Base-by-base conservation (phyloP, 2,329 filamentous ascomycete genomes). In the Ramularia collo-cygni region DNA sequence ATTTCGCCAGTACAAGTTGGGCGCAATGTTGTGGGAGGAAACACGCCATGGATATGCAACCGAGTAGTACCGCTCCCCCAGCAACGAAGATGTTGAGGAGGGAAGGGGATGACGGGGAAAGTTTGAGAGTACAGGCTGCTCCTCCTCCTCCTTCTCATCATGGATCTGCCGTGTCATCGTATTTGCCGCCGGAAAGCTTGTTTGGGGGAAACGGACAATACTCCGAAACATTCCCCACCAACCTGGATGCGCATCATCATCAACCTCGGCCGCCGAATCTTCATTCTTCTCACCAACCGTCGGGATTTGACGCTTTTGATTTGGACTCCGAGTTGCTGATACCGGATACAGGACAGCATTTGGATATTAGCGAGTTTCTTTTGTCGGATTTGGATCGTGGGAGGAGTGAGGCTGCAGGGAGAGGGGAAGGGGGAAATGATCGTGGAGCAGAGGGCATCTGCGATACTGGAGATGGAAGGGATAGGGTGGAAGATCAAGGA, bases 1-100 rank as follows among this genome's bases (percentile, higher is more conserved):
- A 51, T 35, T 50, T 49, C 26, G 44, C 41, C 19, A 56, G 40
- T 4, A 52, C 55, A 5, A 57, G 52, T 40, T 61, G 58, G 58
- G 57, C 55, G 32, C 55, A 59, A 31, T 56, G 54, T 42, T 60
- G 58, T 42, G 54, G 56, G 3, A 50, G 58, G 8, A 58, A 57
- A 40, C 57, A 60, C 40, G 56, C 57, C 7, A 47, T 55, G 15
- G 54, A 51, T 12, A 40, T 45, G 7, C 50, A 55, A 19, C 46
- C 52, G 2, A n/a, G n/a, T n/a, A n/a, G n/a, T 24, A 24, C 10
- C 21, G 35, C 47, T 8, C 46, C 51, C 8, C 37, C 35, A 13
- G 31, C 44, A 13, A 16, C 42, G 7, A 52, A 52, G 26, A 39
- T 50, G 8, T 24, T 43, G 12, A 40, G 44, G 28, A 46, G 38